Evolutionary conservation across 1,284 basidiomycete species (phyloP).

Genomic region (Ceratobasidium sp.): DNA sequence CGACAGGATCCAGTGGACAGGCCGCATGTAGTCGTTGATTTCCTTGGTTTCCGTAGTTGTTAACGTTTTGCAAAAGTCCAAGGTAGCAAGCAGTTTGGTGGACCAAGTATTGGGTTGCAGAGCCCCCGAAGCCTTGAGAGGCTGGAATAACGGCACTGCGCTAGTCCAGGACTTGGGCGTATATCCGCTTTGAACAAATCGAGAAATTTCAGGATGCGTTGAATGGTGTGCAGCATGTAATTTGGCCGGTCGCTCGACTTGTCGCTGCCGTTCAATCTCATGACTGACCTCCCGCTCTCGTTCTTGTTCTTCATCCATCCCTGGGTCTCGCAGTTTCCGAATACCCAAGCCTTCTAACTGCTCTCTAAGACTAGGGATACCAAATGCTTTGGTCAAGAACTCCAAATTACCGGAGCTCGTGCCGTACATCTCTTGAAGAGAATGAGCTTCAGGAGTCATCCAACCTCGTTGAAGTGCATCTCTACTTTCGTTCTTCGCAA

Average conservation of each 20-base stretch:
- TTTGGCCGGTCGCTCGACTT: constrained; percentile 33
- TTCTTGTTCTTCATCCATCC: constrained; percentile 59
- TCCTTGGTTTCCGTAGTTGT: background rate
- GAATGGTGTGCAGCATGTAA: constrained; percentile 4
- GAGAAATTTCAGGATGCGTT: background rate
- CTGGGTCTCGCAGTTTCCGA: constrained; percentile 40
- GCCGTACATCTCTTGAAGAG: constrained; percentile 54
- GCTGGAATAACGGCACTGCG: constrained; percentile 1
- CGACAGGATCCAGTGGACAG: constrained; percentile 54
- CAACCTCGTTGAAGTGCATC: constrained; percentile 47
- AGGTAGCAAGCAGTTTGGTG: background rate
- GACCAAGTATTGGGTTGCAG: background rate
- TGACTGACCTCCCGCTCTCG: constrained; percentile 51
- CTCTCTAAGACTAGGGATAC: constrained; percentile 21
- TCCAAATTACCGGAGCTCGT: background rate
- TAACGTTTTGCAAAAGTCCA: constrained; percentile 49
- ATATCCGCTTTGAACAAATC: constrained; percentile 6
- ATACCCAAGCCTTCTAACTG: constrained; percentile 50
- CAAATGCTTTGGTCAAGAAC: background rate
- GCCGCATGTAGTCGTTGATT: constrained; percentile 28
- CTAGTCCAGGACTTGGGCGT: background rate
- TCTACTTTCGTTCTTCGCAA: background rate
- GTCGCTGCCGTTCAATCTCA: constrained; percentile 35
- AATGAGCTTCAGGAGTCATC: constrained; percentile 54
- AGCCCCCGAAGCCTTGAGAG: background rate